Base-by-base conservation (phyloP, 345 rosid genomes). In the Punica granatum region DNA sequence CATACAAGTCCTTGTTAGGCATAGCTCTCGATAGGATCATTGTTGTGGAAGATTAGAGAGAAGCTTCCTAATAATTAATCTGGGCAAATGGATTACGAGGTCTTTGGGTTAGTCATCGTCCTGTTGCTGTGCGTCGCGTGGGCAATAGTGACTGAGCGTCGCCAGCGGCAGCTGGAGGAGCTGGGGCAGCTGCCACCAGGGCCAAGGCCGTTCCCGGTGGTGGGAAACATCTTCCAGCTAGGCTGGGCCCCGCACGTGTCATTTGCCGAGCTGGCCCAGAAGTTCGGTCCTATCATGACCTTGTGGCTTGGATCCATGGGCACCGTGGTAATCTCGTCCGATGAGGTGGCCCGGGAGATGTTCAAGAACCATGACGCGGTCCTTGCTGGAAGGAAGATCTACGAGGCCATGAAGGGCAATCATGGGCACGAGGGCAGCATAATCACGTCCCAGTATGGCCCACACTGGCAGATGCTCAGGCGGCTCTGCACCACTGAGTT, bases 281-380 rank as follows among this genome's bases (percentile, higher is more conserved):
- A 56, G 31, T 80, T 86, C 56, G 96, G 98, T 7, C 94, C 96
- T 1, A 76, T 89, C 64, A 87, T 89, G 89, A 84, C 90, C n/a
- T 60, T 92, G 1, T 70, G 88, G 83, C 79, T 89, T 1, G 98
- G 98, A 5, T 84, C 88, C 12, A 89, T 89, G 90, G 49, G 78
- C 67, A 84, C 90, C 5, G 79, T 92, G 26, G 96, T 92, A 74
- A 70, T 89, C 44, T 92, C 98, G 1, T 87, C 96, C 2, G 72
- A 71, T 69, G 82, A 77, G 31, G 80, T 80, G 60, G 96, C 96
- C 16, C 79, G 86, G 2, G 87, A 85, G 54, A 88, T 92, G 85
- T 86, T 88, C 81, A 88, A 83, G 82, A 82, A 85, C 72, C 91
- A 87, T 1, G 93, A 92, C 43, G 76, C 28, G n/a, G 89, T 76